These are phyloP conservation scores for Rhizophagus prolifer DNA, from an alignment of 192 early-diverging fungal species.

Conservation along the genomic window DNA sequence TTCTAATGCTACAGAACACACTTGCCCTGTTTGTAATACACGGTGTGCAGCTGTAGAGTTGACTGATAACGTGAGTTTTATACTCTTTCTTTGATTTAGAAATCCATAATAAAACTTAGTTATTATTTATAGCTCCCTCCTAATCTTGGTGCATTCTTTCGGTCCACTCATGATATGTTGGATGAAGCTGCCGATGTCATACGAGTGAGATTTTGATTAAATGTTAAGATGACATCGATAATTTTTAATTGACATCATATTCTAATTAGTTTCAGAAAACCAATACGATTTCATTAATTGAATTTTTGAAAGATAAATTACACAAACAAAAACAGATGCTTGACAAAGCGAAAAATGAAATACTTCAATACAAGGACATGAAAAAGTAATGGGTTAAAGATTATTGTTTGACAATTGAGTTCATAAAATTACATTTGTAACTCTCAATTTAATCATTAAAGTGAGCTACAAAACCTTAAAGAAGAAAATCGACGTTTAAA, in stretches of 20 bases:
- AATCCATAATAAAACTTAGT: neutral
- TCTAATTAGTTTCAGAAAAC: slow-evolving; percentile 29
- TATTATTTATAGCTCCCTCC: slow-evolving; percentile 5
- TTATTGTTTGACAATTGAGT: neutral
- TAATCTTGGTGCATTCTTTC: slow-evolving; percentile 18
- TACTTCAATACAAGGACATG: slow-evolving; percentile 27
- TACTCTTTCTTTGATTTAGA: neutral
- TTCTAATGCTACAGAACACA: neutral
- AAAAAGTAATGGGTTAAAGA: slow-evolving; percentile 20
- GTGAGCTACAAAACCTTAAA: slow-evolving; percentile 6
- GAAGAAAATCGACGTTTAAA: slow-evolving; percentile 21
- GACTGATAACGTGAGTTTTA: neutral
- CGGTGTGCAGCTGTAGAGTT: neutral
- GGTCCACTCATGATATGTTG: slow-evolving; percentile 3
- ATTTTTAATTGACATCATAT: neutral
- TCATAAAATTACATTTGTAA: neutral
- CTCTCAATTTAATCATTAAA: neutral
- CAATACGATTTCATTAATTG: slow-evolving; percentile 20
- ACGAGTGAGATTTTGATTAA: neutral
- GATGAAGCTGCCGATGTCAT: slow-evolving; percentile 9
- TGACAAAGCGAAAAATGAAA: slow-evolving; percentile 26
- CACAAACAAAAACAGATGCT: slow-evolving; percentile 30
- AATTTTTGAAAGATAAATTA: slow-evolving; percentile 25
- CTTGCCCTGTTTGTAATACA: slow-evolving; percentile 6
- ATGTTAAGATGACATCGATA: neutral